phyloP scores from a whole-genome alignment of 306 rosid genomes.

The Dalbergia cultrata region DNA sequence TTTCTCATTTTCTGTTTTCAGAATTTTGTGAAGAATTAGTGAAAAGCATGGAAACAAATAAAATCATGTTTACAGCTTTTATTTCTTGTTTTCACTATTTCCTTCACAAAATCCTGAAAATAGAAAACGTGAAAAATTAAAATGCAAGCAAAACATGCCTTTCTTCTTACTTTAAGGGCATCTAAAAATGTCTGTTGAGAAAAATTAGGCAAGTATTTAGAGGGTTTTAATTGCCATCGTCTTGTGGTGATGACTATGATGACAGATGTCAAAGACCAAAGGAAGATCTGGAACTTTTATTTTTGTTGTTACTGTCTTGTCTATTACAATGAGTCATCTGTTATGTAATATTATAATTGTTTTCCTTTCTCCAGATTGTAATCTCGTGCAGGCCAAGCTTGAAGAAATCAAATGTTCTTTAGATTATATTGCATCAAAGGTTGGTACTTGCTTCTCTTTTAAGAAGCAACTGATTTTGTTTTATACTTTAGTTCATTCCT shows the following conservation, averaged over 20 bases:
- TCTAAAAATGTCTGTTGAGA: neutral
- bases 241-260: neutral
- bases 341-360: conserved; percentile 1
- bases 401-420: conserved; percentile 64
- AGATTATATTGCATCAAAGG: conserved; percentile 65
- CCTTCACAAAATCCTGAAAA: too few relatives aligned
- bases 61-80: too few relatives aligned
- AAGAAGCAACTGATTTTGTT: neutral
- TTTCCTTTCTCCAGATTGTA: conserved; percentile 60
- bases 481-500: conserved; percentile 5
- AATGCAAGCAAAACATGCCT: too few relatives aligned
- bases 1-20: too few relatives aligned
- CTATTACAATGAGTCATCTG: neutral
- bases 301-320: neutral
- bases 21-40: too few relatives aligned
- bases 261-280: neutral
- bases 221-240: neutral
- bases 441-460: conserved; percentile 45
- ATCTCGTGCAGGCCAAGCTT: conserved; percentile 59
- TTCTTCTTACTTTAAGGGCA: neutral
- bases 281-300: neutral
- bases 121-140: too few relatives aligned
- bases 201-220: neutral
- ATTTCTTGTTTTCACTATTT: too few relatives aligned
- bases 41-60: too few relatives aligned